phyloP scores from a whole-genome alignment of 495 filamentous ascomycete genomes.

The Podospora australis region DNA sequence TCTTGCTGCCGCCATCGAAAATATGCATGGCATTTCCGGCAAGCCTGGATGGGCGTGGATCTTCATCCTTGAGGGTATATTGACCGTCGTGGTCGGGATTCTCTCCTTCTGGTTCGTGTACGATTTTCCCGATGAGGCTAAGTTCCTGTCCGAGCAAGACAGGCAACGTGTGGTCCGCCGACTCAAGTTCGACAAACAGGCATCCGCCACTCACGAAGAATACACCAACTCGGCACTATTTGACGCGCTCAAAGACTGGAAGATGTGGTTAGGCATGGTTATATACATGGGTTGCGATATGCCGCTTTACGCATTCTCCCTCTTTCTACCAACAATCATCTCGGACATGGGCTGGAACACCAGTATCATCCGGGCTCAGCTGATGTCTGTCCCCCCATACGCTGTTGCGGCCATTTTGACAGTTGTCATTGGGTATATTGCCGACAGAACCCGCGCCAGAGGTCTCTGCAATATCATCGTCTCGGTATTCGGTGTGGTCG shows the following conservation, averaged over 20 bases:
- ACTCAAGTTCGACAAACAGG: conserved; percentile 69
- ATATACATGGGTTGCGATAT: conserved; percentile 74
- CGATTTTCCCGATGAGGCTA: conserved; percentile 81
- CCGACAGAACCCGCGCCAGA: conserved; percentile 70
- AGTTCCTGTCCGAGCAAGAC: conserved; percentile 67
- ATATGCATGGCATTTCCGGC: conserved; percentile 65
- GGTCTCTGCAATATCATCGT: conserved; percentile 76
- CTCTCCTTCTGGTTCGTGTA: conserved; percentile 78
- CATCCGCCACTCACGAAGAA: conserved; percentile 69
- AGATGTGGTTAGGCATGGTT: conserved; percentile 69
- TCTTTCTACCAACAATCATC: conserved; percentile 88
- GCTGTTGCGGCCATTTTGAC: conserved; percentile 75
- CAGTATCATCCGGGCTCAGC: conserved; percentile 60
- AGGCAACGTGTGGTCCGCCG: conserved; percentile 66
- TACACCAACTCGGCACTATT: conserved; percentile 74
- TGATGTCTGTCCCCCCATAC: conserved; percentile 85
- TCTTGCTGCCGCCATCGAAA: conserved; percentile 68
- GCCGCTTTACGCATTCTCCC: conserved; percentile 82
- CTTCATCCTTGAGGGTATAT: conserved; percentile 71
- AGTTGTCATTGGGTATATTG: conserved; percentile 65
- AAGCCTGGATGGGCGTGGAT: conserved; percentile 79
- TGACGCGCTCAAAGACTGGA: conserved; percentile 75
- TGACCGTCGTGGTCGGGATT: conserved; percentile 67
- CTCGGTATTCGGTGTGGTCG: conserved; percentile 64
- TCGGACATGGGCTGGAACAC: conserved; percentile 59